A percentile compares a stretch with the other conserved stretches of the same genome.
phyloP scores from a whole-genome alignment of 2,329 filamentous ascomycete species.

The Stemphylium lycopersici region DNA sequence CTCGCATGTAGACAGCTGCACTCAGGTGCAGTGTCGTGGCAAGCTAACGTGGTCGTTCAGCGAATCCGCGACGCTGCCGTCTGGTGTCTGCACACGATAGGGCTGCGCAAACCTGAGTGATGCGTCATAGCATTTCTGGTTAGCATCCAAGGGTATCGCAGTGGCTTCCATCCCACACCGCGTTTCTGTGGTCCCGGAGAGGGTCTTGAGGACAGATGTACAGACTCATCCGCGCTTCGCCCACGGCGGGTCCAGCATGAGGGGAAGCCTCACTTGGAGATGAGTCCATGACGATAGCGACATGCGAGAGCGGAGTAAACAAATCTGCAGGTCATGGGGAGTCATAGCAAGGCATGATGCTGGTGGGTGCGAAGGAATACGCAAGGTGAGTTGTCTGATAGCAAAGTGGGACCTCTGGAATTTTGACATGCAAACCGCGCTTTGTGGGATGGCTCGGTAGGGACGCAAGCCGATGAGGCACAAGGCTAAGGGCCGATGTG shows the following conservation, averaged over 20 bases:
- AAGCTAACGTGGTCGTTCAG: constrained; percentile 43
- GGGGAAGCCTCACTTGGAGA: constrained; percentile 4
- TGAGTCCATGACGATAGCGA: constrained; percentile 9
- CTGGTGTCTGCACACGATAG: constrained; percentile 29
- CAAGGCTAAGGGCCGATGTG: constrained; percentile 26
- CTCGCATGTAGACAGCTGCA: constrained; percentile 33
- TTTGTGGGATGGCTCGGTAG: constrained; percentile 40
- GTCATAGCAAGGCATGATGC: constrained; percentile 34
- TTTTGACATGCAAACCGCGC: constrained; percentile 32
- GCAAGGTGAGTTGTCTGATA: constrained; percentile 49
- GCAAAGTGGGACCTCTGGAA: constrained; percentile 31
- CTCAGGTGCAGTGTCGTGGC: constrained; percentile 41
- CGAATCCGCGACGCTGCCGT: constrained; percentile 30
- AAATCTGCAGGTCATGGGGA: constrained; percentile 28
- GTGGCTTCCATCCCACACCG: constrained; percentile 3
- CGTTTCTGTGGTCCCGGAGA: constrained; percentile 3
- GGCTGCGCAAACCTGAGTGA: constrained; percentile 37
- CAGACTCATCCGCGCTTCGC: constrained; percentile 4
- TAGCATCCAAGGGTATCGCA: constrained; percentile 2
- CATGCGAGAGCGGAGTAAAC: constrained; percentile 37
- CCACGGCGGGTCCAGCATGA: constrained; percentile 1
- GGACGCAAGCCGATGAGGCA: constrained; percentile 26
- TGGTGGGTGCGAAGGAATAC: constrained; percentile 32
- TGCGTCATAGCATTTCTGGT: constrained; percentile 33
- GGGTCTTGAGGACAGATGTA: constrained; percentile 9